A percentile compares a stretch with the other conserved stretches of the same genome.
These are phyloP conservation scores for Pseudonitzschia multiseries DNA, from an alignment of 108 stramenopile species.

Conservation along the genomic window DNA sequence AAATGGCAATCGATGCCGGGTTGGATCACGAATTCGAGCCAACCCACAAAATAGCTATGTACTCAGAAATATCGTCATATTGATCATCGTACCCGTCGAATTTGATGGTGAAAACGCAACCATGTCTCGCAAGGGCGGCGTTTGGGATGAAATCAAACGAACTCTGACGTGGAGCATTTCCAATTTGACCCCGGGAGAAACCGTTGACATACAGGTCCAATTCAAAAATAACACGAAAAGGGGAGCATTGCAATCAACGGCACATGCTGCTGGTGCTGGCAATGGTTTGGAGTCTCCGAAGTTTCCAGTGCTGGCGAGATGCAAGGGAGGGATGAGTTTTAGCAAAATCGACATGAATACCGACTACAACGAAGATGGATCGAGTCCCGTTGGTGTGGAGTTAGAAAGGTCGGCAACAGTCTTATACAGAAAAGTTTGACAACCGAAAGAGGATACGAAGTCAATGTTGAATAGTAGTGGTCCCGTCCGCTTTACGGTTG, in stretches of 20 bases:
- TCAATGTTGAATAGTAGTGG: not conserved
- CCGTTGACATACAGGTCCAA: constrained; percentile 48
- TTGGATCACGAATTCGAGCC: constrained; percentile 58
- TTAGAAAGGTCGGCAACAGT: constrained; percentile 17
- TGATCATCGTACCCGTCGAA: constrained; percentile 58
- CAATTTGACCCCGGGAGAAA: constrained; percentile 42
- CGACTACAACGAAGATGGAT: constrained; percentile 10
- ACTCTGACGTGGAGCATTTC: constrained; percentile 39
- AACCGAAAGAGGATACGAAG: not conserved
- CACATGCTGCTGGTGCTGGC: not conserved
- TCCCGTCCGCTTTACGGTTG: not conserved
- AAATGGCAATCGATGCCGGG: constrained; percentile 22
- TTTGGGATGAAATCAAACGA: constrained; percentile 68
- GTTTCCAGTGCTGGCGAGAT: constrained; percentile 46
- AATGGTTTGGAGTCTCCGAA: not conserved
- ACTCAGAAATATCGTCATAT: constrained; percentile 41
- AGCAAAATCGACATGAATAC: constrained; percentile 30
- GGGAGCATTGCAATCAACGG: not conserved
- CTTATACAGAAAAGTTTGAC: constrained; percentile 41
- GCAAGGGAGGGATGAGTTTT: constrained; percentile 26
- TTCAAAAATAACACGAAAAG: constrained; percentile 17
- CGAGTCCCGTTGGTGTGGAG: constrained; percentile 18
- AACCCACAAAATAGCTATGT: constrained; percentile 46
- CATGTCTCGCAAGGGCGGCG: constrained; percentile 46
- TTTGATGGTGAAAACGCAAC: constrained; percentile 40